These are phyloP conservation scores for Ophiocordyceps robertsii DNA, from an alignment of 2,329 filamentous ascomycete genomes.

Conservation along the genomic window DNA sequence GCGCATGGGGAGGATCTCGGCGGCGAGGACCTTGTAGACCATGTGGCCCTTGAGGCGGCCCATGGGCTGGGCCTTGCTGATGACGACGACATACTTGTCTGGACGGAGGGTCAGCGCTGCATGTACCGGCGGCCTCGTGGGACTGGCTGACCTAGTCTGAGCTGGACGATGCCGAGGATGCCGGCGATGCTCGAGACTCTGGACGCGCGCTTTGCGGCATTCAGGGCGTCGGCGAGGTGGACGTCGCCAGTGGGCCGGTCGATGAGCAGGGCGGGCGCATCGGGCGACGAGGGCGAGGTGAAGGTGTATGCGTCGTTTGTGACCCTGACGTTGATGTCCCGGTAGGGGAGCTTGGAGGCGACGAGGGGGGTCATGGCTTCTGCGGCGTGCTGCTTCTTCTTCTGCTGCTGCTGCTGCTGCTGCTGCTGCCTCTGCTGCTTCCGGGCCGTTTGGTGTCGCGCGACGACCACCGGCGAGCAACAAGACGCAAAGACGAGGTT, in stretches of 20 bases:
- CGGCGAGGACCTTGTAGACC: conserved; percentile 84
- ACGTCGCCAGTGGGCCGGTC: conserved; percentile 89
- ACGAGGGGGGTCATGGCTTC: conserved; percentile 23
- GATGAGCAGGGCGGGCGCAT: conserved; percentile 75
- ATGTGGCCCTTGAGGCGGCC: conserved; percentile 89
- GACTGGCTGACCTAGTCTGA: conserved; percentile 65
- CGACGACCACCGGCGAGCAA: too few species aligned
- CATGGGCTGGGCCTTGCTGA: conserved; percentile 85
- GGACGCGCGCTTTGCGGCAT: conserved; percentile 56
- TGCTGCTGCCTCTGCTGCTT: too few species aligned
- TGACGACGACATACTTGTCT: conserved; percentile 94
- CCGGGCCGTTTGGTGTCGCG: too few species aligned
- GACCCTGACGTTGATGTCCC: conserved; percentile 94
- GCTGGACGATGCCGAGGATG: conserved; percentile 84
- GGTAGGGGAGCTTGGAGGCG: conserved; percentile 50
- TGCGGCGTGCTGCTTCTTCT: too few species aligned
- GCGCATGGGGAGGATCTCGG: conserved; percentile 86
- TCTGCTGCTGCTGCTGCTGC: not conserved
- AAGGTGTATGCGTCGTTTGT: conserved; percentile 91
- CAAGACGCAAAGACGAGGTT: too few species aligned
- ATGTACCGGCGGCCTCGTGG: not conserved
- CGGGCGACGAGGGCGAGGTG: conserved; percentile 84
- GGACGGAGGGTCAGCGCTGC: conserved; percentile 1
- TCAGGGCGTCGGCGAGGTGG: conserved; percentile 66
- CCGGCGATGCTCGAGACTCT: conserved; percentile 85